Percentiles rank a stretch among this genome's conserved stretches.
These are phyloP conservation scores for Alnus glutinosa DNA, from an alignment of 306 rosid species.

Conservation along the genomic window DNA sequence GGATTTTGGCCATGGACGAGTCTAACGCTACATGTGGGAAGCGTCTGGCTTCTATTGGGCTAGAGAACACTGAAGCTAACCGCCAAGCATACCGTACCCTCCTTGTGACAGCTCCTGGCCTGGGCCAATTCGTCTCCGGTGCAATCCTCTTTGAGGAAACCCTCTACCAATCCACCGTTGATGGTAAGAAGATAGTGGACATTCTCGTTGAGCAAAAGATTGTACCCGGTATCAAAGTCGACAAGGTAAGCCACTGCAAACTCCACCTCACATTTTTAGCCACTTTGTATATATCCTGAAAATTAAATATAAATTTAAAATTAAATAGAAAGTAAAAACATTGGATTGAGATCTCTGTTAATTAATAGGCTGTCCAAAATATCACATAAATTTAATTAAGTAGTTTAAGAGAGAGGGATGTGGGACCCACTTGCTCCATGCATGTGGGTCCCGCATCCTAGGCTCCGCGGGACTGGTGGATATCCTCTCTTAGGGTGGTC, in stretches of 20 bases:
- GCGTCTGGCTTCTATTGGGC: slow-evolving; percentile 90
- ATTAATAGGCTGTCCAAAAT: too few relatives aligned
- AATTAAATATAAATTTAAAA: too few relatives aligned
- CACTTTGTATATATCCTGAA: background rate
- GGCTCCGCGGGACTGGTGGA: too few relatives aligned
- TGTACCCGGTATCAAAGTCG: slow-evolving; percentile 88
- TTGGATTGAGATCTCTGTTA: too few relatives aligned
- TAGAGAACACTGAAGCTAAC: slow-evolving; percentile 90
- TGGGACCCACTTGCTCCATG: too few relatives aligned
- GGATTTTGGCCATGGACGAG: slow-evolving; percentile 96
- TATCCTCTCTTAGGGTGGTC: too few relatives aligned
- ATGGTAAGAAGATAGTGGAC: slow-evolving; percentile 82
- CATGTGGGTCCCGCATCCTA: too few relatives aligned
- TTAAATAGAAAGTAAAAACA: too few relatives aligned
- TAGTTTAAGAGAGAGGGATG: too few relatives aligned
- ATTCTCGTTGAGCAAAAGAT: slow-evolving; percentile 64
- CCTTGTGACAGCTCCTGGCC: slow-evolving; percentile 65
- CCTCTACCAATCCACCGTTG: slow-evolving; percentile 84
- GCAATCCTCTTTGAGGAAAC: slow-evolving; percentile 95
- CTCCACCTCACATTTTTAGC: background rate
- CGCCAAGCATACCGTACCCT: slow-evolving; percentile 93
- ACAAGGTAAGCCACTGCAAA: slow-evolving; percentile 53
- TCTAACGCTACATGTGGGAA: slow-evolving; percentile 91
- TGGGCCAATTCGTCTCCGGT: slow-evolving; percentile 83
- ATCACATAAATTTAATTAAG: too few relatives aligned